Base-by-base conservation (phyloP, 352 stramenopile genomes). In the Phytophthora kernoviae region DNA sequence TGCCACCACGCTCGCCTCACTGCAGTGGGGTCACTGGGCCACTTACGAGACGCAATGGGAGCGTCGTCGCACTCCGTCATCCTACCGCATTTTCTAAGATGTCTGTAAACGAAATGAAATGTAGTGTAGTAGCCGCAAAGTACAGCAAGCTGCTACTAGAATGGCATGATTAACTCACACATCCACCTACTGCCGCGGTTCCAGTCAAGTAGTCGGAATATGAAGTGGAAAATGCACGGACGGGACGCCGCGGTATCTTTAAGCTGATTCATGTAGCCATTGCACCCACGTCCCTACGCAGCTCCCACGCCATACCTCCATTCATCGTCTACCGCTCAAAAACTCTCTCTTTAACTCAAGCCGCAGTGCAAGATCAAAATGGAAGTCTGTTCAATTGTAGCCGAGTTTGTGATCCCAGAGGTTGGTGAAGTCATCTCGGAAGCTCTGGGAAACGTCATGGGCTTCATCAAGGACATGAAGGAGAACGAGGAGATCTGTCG, bases 11-110 rank as follows among this genome's bases (percentile, higher is more conserved):
- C 62, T 84, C 30, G 34, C 70, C 22, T 41, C 58, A 17, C 65
- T 94, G 36, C n/a, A 73, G 36, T 92, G 82, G 85, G 48, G 37
- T 17, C 79, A 92, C 69, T 91, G 81, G 81, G 50, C 52, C 17
- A 39, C 40, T 18, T 54, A 81, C 40, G 85, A 93, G 59, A 46
- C 68, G 11, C 66, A 89, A 49, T 91, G 81, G 81, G 70, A 83
- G 18, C 79, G 83, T 41, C 79, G 82, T 59, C 78, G 71, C 41
- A 50, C 68, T 0, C 79, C 83, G 1, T 41, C 66, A 8, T 84
- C 68, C 6, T 92, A 85, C 60, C 77, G 80, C 44, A 77, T 75
- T 54, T 92, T 90, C 22, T 92, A 88, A 45, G 43, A 4, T 12
- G 21, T n/a, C 15, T 4, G 5, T 6, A 21, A 15, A 47, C 22